Percentiles rank a stretch among this genome's conserved stretches.
phyloP scores from a whole-genome alignment of 2,329 filamentous ascomycete genomes.

The Arthrobotrys sphaeroides region DNA sequence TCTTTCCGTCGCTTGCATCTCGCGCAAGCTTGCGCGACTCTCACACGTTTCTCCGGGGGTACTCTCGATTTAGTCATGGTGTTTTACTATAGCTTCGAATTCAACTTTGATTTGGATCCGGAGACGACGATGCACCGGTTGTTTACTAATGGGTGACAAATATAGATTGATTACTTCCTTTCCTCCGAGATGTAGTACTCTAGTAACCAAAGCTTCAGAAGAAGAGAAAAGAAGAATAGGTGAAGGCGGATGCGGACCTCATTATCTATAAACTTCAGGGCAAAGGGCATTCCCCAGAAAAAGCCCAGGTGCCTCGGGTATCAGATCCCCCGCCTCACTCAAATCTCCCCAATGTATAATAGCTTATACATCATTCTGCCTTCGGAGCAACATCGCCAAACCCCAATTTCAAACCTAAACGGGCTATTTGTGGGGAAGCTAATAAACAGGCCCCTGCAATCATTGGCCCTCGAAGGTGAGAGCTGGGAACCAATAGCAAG shows the following conservation, averaged over 20 bases:
- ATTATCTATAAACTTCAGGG: constrained; percentile 10
- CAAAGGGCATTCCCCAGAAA: constrained; percentile 4
- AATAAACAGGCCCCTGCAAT: neutral
- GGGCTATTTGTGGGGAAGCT: constrained; percentile 11
- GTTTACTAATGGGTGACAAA: constrained; percentile 15
- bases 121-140: neutral
- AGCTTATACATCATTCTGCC: constrained; percentile 16
- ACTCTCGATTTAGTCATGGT: constrained; percentile 49
- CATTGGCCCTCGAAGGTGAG: neutral
- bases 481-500: neutral
- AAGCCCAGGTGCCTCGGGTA: neutral
- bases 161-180: constrained; percentile 2
- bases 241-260: neutral
- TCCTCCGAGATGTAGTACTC: constrained; percentile 1
- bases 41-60: constrained; percentile 43
- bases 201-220: constrained; percentile 20
- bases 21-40: constrained; percentile 47
- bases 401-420: constrained; percentile 16
- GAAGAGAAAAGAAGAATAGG: neutral
- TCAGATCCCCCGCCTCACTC: constrained; percentile 7
- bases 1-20: constrained; percentile 51
- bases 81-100: neutral
- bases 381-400: constrained; percentile 20
- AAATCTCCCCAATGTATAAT: constrained; percentile 5
- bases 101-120: neutral